A percentile compares a stretch with the other conserved stretches of the same genome.
Conservation (phyloP, 768 basidiomycete species). For the Stropharia rugosoannulata region DNA sequence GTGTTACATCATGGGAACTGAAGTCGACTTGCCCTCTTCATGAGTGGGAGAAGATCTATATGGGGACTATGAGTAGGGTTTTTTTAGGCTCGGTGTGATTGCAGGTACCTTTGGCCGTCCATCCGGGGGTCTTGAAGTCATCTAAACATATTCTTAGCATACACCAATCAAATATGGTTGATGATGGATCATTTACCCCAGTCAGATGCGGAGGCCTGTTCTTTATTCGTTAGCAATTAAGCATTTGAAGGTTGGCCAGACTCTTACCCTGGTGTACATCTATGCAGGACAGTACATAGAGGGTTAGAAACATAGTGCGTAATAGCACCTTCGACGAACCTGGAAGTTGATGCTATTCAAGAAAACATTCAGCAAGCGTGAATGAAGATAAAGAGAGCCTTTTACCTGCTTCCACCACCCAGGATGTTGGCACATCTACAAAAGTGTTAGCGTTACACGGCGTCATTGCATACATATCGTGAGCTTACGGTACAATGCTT, state of each 20-base stretch:
- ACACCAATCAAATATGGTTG: not conserved
- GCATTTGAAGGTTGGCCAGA: not conserved
- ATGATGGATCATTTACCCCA: conserved; percentile 47
- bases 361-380: not conserved
- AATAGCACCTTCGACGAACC: conserved; percentile 25
- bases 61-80: not conserved
- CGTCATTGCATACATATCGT: not conserved
- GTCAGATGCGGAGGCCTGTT: conserved; percentile 66
- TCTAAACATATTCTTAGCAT: conserved; percentile 37
- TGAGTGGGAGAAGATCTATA: conserved; percentile 66
- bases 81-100: conserved; percentile 1
- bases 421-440: conserved; percentile 65
- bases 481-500: conserved; percentile 64
- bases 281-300: conserved; percentile 15
- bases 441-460: not conserved
- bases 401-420: conserved; percentile 59
- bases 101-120: conserved; percentile 57
- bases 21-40: conserved; percentile 52
- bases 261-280: conserved; percentile 65
- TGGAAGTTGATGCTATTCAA: conserved; percentile 67
- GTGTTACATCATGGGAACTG: not conserved
- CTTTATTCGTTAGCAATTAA: not conserved
- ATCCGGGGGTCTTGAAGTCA: conserved; percentile 71
- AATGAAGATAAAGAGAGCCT: not conserved
- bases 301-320: not conserved